Percentiles rank a stretch among this genome's conserved stretches.
phyloP scores from a whole-genome alignment of 306 rosid genomes.

The Prunus mume region DNA sequence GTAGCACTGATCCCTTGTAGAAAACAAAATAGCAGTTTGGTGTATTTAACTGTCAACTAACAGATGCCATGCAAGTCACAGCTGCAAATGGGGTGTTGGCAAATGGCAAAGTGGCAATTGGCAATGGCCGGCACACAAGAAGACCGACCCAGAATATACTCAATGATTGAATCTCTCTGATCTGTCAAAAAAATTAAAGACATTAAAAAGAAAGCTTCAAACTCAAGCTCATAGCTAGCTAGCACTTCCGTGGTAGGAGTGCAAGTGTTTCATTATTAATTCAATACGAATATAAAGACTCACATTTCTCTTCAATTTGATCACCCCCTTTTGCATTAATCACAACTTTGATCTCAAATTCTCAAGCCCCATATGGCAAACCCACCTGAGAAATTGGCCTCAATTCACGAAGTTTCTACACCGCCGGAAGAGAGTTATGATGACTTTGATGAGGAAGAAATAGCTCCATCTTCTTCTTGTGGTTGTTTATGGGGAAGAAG shows the following conservation, averaged over 20 bases:
- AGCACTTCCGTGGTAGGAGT: background rate
- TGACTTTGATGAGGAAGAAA: slow-evolving; percentile 13
- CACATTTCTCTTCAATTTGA: background rate
- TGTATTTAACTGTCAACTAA: slow-evolving; percentile 16
- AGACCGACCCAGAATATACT: background rate
- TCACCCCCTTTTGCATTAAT: background rate
- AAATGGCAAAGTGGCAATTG: slow-evolving; percentile 3
- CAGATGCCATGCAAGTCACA: slow-evolving; percentile 23
- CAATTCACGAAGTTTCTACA: background rate
- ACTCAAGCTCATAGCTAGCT: background rate
- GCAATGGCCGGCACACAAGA: background rate
- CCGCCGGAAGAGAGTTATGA: background rate
- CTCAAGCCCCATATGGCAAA: slow-evolving; percentile 4
- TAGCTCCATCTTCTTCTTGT: background rate
- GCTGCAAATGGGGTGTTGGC: slow-evolving; percentile 9
- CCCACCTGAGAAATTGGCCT: slow-evolving; percentile 11
- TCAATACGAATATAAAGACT: background rate
- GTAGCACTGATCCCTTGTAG: too few relatives aligned
- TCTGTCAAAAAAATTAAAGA: background rate
- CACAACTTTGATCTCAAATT: background rate
- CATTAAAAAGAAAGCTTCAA: background rate
- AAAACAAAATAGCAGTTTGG: background rate
- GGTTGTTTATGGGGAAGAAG: slow-evolving; percentile 22
- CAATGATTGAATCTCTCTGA: background rate
- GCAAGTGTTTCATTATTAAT: background rate